Evolutionary conservation across 2,329 filamentous ascomycete species (phyloP).

Genomic region (Hypomyces rosellus): DNA sequence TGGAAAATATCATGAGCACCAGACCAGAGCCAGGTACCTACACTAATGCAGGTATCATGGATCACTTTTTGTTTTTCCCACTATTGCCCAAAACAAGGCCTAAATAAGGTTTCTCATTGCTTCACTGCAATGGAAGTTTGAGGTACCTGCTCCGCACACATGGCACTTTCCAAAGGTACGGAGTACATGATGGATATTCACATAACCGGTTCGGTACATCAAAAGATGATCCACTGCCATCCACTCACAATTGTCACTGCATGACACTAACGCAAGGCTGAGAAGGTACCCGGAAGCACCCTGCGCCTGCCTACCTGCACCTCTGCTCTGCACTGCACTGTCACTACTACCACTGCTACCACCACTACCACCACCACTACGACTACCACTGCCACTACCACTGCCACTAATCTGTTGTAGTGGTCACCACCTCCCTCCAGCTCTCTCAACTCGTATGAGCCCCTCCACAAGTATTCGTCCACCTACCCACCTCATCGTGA

Average conservation of each 20-base stretch:
- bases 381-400: too few relatives aligned
- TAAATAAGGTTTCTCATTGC: too few relatives aligned
- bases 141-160: too few relatives aligned
- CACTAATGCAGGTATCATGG: too few relatives aligned
- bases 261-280: slow-evolving; percentile 10
- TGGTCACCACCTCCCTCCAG: neutral
- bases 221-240: neutral
- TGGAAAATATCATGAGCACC: neutral
- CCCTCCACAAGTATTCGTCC: neutral
- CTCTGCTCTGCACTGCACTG: neutral
- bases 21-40: neutral
- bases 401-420: too few relatives aligned
- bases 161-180: neutral
- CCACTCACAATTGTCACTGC: neutral
- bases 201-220: neutral
- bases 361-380: too few relatives aligned
- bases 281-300: neutral
- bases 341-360: too few relatives aligned
- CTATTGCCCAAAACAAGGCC: too few relatives aligned
- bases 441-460: neutral
- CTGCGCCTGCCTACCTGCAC: too few relatives aligned
- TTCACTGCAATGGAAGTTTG: too few relatives aligned
- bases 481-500: neutral
- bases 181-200: too few relatives aligned
- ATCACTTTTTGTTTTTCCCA: too few relatives aligned